These are phyloP conservation scores for Lophiostoma macrostomum DNA, from an alignment of 495 filamentous ascomycete species.

Conservation along the genomic window DNA sequence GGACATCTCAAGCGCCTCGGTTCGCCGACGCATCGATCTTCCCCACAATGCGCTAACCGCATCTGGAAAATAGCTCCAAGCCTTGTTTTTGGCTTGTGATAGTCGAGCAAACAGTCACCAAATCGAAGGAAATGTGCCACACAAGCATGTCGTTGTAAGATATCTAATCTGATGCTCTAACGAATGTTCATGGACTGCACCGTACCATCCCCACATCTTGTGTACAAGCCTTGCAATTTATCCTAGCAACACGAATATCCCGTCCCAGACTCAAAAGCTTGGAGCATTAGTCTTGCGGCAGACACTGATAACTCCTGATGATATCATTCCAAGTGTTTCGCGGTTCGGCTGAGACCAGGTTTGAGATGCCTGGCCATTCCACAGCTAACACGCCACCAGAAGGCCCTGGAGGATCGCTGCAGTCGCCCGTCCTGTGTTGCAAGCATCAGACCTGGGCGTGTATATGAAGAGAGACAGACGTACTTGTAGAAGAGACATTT, in stretches of 20 bases:
- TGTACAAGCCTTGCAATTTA: too few species aligned
- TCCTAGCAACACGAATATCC: too few species aligned
- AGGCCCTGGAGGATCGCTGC: not conserved
- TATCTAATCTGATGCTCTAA: too few species aligned
- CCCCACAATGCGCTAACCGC: constrained; percentile 6
- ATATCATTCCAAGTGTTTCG: constrained; percentile 13
- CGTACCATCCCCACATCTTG: too few species aligned
- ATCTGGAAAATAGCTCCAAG: not conserved
- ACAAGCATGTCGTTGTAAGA: too few species aligned
- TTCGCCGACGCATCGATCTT: not conserved
- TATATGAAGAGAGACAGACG: not conserved
- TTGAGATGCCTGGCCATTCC: not conserved
- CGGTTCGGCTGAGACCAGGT: constrained; percentile 4
- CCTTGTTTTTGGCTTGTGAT: not conserved
- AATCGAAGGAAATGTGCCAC: too few species aligned
- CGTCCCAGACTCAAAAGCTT: too few species aligned
- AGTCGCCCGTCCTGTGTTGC: not conserved
- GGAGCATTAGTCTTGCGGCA: constrained; percentile 1
- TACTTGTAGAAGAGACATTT: constrained; percentile 15
- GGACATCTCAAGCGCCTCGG: not conserved
- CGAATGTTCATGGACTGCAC: too few species aligned
- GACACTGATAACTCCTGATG: constrained; percentile 17
- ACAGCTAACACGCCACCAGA: not conserved
- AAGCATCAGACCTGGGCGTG: not conserved
- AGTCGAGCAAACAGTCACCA: not conserved